Conservation (phyloP, 768 basidiomycete genomes). For the Leucocoprinus birnbaumii region DNA sequence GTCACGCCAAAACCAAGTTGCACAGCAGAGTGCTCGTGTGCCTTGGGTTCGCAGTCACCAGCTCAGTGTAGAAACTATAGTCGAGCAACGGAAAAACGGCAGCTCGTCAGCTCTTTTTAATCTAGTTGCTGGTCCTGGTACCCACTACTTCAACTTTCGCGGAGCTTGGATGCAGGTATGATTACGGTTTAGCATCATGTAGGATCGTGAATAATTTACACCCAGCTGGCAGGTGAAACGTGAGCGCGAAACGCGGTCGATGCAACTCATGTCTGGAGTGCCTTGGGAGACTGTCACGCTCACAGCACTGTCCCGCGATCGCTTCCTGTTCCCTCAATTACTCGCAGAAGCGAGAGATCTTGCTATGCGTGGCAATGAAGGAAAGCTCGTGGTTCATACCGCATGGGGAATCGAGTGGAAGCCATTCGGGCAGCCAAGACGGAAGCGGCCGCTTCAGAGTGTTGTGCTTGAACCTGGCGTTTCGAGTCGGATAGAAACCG, state of each 20-base stretch:
- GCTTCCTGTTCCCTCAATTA: slow-evolving; percentile 72
- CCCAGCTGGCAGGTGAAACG: slow-evolving; percentile 71
- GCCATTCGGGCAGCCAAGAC: slow-evolving; percentile 89
- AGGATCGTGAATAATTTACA: slow-evolving; percentile 7
- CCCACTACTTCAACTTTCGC: slow-evolving; percentile 86
- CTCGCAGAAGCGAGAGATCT: slow-evolving; percentile 88
- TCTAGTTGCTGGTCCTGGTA: slow-evolving; percentile 94
- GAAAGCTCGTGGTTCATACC: slow-evolving; percentile 93
- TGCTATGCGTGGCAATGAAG: slow-evolving; percentile 83
- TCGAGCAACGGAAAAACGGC: slow-evolving; percentile 88
- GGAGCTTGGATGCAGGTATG: slow-evolving; percentile 95
- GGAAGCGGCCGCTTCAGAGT: slow-evolving; percentile 82
- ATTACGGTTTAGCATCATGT: slow-evolving; percentile 4
- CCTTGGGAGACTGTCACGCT: slow-evolving; percentile 98
- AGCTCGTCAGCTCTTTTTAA: slow-evolving; percentile 87
- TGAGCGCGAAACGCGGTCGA: slow-evolving; percentile 89
- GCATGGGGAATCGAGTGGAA: slow-evolving; percentile 97
- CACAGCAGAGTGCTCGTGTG: slow-evolving; percentile 20
- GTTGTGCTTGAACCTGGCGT: slow-evolving; percentile 85
- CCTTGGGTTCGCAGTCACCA: slow-evolving; percentile 80
- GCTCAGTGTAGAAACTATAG: slow-evolving; percentile 89
- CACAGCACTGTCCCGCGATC: slow-evolving; percentile 88
- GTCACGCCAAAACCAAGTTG: slow-evolving; percentile 56
- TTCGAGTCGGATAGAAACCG: slow-evolving; percentile 79
- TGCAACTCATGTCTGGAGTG: slow-evolving; percentile 85